Conservation (phyloP, 2,329 filamentous ascomycete species). For the Calonectria pauciramosa region DNA sequence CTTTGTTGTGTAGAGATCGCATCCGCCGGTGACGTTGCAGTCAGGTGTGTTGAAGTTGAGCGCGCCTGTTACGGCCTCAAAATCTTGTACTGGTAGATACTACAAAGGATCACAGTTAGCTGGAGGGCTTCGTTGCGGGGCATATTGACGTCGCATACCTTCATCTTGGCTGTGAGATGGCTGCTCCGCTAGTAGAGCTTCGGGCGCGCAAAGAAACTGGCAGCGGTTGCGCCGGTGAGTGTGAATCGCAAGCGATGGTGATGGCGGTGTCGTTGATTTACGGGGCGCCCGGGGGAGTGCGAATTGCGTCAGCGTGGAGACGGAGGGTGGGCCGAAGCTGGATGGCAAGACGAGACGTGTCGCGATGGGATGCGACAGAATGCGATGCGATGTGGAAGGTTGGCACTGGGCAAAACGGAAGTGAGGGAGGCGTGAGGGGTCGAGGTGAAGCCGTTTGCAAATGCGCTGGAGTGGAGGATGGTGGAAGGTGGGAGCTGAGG, state of each 20-base stretch:
- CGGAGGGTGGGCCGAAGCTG: slow-evolving; percentile 38
- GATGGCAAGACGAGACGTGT: slow-evolving; percentile 33
- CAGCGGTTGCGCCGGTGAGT: slow-evolving; percentile 24
- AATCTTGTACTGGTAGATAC: slow-evolving; percentile 92
- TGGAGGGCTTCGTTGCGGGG: not conserved
- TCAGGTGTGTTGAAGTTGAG: slow-evolving; percentile 97
- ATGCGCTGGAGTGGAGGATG: slow-evolving; percentile 27
- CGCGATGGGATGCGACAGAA: slow-evolving; percentile 33
- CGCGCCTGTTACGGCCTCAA: slow-evolving; percentile 91
- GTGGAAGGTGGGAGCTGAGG: slow-evolving; percentile 24
- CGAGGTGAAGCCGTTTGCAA: slow-evolving; percentile 25
- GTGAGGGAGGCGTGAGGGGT: not conserved
- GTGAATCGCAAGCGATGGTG: slow-evolving; percentile 23
- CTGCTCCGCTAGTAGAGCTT: not conserved
- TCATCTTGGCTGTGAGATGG: slow-evolving; percentile 50
- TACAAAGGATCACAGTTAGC: slow-evolving; percentile 55
- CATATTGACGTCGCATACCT: slow-evolving; percentile 47
- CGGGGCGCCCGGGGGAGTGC: slow-evolving; percentile 29
- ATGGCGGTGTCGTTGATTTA: slow-evolving; percentile 35
- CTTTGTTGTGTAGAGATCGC: slow-evolving; percentile 98
- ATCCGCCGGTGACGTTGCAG: slow-evolving; percentile 91
- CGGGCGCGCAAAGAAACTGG: slow-evolving; percentile 8
- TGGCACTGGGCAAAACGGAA: not conserved
- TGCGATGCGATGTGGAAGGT: slow-evolving; percentile 31
- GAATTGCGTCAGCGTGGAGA: slow-evolving; percentile 51